phyloP scores from a whole-genome alignment of 768 basidiomycete genomes.

The Lentinus tigrinus region DNA sequence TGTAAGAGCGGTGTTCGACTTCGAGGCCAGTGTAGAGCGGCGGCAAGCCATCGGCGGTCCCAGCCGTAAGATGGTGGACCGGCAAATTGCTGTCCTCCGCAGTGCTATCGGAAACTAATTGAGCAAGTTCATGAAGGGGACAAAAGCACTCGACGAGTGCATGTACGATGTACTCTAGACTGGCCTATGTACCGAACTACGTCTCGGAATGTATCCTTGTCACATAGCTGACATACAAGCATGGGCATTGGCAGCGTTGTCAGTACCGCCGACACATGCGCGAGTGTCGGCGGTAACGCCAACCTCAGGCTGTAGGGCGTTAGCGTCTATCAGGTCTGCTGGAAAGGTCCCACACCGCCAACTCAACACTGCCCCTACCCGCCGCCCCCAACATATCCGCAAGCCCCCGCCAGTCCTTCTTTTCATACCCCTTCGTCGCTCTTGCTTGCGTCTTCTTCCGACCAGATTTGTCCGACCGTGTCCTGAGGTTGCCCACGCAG shows the following conservation, averaged over 20 bases:
- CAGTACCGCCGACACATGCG: neutral
- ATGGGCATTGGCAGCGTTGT: too few relatives aligned
- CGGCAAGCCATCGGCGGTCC: slow-evolving; percentile 91
- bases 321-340: slow-evolving; percentile 15
- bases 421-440: slow-evolving; percentile 4
- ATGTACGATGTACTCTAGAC: too few relatives aligned
- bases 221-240: too few relatives aligned
- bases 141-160: neutral
- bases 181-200: too few relatives aligned
- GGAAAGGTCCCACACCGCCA: slow-evolving; percentile 14
- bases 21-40: slow-evolving; percentile 93
- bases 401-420: slow-evolving; percentile 11
- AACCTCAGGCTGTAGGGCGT: neutral
- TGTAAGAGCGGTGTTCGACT: slow-evolving; percentile 84
- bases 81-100: slow-evolving; percentile 81
- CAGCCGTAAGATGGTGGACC: slow-evolving; percentile 76
- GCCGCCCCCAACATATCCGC: slow-evolving; percentile 1
- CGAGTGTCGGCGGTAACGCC: too few relatives aligned
- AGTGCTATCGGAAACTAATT: slow-evolving; percentile 42
- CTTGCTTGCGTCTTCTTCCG: neutral
- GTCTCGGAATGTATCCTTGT: too few relatives aligned
- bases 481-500: slow-evolving; percentile 1
- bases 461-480: slow-evolving; percentile 4
- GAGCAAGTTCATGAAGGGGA: neutral
- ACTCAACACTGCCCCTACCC: slow-evolving; percentile 14